Evolutionary conservation across 331 rosid species (phyloP), one percentile per base, ranked within the genome.

Genomic region (Ulmus americana): DNA sequence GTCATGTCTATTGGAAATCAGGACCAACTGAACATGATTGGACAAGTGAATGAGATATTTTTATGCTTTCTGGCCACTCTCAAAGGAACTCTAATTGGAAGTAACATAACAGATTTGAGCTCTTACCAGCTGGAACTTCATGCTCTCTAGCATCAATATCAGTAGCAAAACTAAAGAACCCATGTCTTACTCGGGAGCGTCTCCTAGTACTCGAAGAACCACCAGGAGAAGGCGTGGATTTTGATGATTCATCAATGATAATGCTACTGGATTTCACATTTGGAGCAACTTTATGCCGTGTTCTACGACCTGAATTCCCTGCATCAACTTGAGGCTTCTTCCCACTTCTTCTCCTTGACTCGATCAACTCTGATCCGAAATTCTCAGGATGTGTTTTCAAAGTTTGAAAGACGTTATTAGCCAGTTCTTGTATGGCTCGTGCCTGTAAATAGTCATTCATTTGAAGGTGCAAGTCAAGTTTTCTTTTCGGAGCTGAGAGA

Each of bases 391-490:
- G 57, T 45, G 58, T 70, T 74, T 76, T 85, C 64, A 88, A 50
- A 64, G 69, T 45, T 61, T 76, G 74, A 59, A 88, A 78, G 57
- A 78, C 81, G 66, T 82, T 78, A 73, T 71, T 77, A 38, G 88
- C 83, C 47, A 78, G 59, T 45, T 85, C 94, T 47, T 69, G 70
- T 16, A 88, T 76, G 13, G 75, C 66, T 39, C 86, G 85, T 56
- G 94, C 96, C 96, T 88, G 65, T 41, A 70, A 57, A 76, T 64
- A 63, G 13, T 13, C 35, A 55, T 57, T 65, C 28, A 54, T 47
- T 61, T 60, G 43, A 48, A 59, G 42, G 55, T 50, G 45, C n/a
- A 64, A 64, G 18, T 12, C 63, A 39, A 6, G 11, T 45, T 75
- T 56, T 43, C 38, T 20, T 11, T 28, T n/a, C 16, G 6, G 47